phyloP scores from a whole-genome alignment of 257 asterid genomes.

The Fraxinus excelsior region DNA sequence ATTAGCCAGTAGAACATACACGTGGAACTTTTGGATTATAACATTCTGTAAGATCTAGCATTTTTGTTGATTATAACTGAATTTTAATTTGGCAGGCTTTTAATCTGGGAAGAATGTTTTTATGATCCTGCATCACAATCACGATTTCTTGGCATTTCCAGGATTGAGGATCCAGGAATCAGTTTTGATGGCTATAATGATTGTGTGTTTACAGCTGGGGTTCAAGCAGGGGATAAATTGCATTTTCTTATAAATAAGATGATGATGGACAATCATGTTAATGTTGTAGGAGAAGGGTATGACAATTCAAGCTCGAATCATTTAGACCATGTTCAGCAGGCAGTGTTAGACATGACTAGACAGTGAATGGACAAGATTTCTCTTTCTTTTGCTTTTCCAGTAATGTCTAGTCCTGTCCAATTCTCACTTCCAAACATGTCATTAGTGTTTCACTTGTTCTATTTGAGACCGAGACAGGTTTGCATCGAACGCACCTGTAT shows the following conservation, averaged over 20 bases:
- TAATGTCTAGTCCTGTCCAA: neutral
- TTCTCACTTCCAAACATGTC: neutral
- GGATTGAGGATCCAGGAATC: conserved; percentile 29
- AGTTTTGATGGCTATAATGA: conserved; percentile 36
- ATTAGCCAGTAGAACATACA: neutral
- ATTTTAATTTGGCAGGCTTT: conserved; percentile 49
- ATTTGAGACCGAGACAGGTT: conserved; percentile 1
- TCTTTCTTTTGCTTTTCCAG: neutral
- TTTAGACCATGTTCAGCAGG: neutral
- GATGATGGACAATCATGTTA: conserved; percentile 68
- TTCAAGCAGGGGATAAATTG: conserved; percentile 43
- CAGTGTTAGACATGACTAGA: neutral
- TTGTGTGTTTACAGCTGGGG: conserved; percentile 31
- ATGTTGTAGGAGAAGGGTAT: conserved; percentile 74
- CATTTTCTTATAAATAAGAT: conserved; percentile 63
- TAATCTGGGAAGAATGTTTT: conserved; percentile 81
- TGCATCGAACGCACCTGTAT: neutral
- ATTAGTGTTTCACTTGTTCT: neutral
- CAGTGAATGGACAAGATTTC: neutral
- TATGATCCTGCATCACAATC: conserved; percentile 37
- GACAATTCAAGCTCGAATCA: neutral
- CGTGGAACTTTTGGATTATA: conserved; percentile 7
- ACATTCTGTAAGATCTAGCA: neutral
- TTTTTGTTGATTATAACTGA: neutral
- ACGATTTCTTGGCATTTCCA: conserved; percentile 32